Evolutionary conservation across 441 rosid species (phyloP), one percentile per base, ranked within the genome.

Genomic region (Kokia cookei): DNA sequence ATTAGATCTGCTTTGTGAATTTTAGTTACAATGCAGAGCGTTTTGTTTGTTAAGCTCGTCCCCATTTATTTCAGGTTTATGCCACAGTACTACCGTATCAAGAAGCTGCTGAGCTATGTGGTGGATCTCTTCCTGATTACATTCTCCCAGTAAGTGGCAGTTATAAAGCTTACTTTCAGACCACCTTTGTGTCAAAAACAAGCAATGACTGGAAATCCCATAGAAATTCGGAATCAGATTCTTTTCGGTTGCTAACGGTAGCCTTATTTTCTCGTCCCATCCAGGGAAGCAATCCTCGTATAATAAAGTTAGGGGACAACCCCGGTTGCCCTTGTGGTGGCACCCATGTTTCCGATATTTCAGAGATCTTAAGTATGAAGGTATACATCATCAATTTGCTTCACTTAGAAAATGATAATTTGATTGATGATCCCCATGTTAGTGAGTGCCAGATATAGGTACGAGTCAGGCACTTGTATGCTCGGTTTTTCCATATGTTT

Each of bases 311-410:
- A 74, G 97, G 94, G 60, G 81, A 82, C 79, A 78, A 62, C 78
- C 84, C 82, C 19, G 92, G 97, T 19, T 86, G 98, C 79, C 93
- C 98, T 2, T 93, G 96, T 79, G 97, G 98, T 42, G 97, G 97
- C 15, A 93, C 97, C 24, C 98, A 90, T 83, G 93, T 93, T 72
- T 72, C 84, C 69, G 90, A 89, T 76, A 79, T 91, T 69, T 87
- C 92, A 48, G 97, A 93, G 77, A 87, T 93, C 78, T 57, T 62
- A 55, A 84, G 88, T 77, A 48, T 93, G 82, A 89, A 89, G 92
- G 97, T 90, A 85, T 29, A 37, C 8, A 75, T n/a, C 11, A 29
- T 10, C 59, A 47, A 22, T 24, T 61, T 55, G 45, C 32, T 59
- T 72, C 2, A 14, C 42, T 32, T 42, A 24, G 15, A 54, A 69